Evolutionary conservation across 2,329 filamentous ascomycete genomes (phyloP).

Genomic region (Colletotrichum paranaense): DNA sequence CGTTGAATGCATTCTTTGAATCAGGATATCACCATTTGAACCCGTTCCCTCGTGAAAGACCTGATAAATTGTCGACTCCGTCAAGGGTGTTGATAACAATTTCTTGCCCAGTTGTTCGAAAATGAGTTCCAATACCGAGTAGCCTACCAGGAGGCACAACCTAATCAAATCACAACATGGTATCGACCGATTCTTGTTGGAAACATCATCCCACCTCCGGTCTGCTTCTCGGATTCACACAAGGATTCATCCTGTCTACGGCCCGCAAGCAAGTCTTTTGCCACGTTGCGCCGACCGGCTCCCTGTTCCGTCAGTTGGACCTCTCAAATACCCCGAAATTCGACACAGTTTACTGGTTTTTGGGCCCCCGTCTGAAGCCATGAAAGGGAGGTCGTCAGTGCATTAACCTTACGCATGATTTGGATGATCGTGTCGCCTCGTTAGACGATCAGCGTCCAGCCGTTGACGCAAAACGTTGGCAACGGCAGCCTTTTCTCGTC

Average conservation of each 20-base stretch:
- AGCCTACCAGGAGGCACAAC: not conserved
- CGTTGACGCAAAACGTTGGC: not conserved
- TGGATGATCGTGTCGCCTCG: not conserved
- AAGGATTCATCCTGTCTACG: conserved; percentile 18
- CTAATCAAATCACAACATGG: not conserved
- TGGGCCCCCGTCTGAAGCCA: not conserved
- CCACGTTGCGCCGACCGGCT: conserved; percentile 16
- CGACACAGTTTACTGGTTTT: not conserved
- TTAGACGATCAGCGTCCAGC: not conserved
- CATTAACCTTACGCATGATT: not conserved
- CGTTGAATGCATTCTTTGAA: not conserved
- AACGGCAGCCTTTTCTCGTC: not conserved
- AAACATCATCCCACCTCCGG: not conserved
- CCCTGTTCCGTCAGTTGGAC: not conserved
- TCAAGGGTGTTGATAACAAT: no score
- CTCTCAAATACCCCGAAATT: not conserved
- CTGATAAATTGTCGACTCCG: fast-evolving
- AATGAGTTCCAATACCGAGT: not conserved
- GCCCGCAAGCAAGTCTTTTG: not conserved
- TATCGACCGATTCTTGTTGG: not conserved
- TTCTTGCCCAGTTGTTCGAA: no score
- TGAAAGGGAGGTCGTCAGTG: not conserved
- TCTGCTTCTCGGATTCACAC: no score
- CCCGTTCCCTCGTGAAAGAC: not conserved
- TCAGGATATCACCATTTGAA: not conserved